Evolutionary conservation across 2,329 filamentous ascomycete species (phyloP).

Genomic region (Neoscytalidium dimidiatum): DNA sequence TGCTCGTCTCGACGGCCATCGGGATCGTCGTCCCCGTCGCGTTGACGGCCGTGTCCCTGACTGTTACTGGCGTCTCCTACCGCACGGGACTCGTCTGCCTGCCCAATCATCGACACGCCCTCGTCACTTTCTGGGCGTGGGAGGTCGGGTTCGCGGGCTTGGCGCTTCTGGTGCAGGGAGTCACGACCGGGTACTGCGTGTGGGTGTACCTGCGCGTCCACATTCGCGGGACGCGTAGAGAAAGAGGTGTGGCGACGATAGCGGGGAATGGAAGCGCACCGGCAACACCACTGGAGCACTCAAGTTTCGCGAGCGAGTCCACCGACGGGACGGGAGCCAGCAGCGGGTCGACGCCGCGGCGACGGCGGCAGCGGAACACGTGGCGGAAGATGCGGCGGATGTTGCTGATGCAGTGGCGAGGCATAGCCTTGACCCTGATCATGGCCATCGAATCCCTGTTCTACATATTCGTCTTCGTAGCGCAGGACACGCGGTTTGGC

Average conservation of each 20-base stretch:
- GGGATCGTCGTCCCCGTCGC: slow-evolving; percentile 34
- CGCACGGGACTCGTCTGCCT: slow-evolving; percentile 40
- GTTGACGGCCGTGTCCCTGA: slow-evolving; percentile 33
- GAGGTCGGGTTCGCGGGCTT: slow-evolving; percentile 33
- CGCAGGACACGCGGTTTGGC: slow-evolving; percentile 29
- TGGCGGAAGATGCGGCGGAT: slow-evolving; percentile 29
- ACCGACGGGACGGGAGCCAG: background rate
- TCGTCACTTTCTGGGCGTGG: slow-evolving; percentile 41
- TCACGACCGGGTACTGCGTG: slow-evolving; percentile 37
- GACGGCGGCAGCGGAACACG: slow-evolving; percentile 20
- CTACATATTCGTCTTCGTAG: slow-evolving; percentile 34
- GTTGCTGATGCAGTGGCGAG: slow-evolving; percentile 34
- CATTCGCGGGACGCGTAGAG: background rate
- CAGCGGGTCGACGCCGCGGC: background rate
- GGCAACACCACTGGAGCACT: background rate
- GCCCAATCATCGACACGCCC: slow-evolving; percentile 36
- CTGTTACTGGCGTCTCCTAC: slow-evolving; percentile 39
- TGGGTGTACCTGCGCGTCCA: slow-evolving; percentile 35
- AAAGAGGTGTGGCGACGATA: background rate
- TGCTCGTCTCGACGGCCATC: slow-evolving; percentile 31
- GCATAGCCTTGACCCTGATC: slow-evolving; percentile 29
- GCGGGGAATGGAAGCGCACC: background rate
- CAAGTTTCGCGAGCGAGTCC: background rate
- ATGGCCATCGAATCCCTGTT: slow-evolving; percentile 29
- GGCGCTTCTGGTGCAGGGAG: slow-evolving; percentile 33